Conservation (phyloP, 306 rosid species). For the Benincasa hispida region DNA sequence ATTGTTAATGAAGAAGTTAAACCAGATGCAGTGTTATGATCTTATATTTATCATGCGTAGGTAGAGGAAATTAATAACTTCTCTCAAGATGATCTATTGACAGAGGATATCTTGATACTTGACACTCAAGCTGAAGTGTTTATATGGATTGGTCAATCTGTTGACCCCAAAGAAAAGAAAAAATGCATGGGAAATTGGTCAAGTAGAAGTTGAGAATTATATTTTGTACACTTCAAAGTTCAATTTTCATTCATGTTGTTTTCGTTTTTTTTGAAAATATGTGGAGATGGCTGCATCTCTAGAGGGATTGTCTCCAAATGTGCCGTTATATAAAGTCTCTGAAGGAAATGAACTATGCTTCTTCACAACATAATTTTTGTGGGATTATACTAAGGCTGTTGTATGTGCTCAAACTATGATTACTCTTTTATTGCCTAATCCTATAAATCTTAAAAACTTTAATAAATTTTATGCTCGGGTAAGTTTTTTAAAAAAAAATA, state of each 20-base stretch:
- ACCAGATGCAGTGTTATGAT: too few relatives aligned
- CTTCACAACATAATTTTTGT: too few relatives aligned
- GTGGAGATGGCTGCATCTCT: conserved; percentile 71
- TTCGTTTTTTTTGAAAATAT: conserved; percentile 48
- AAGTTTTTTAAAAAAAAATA: too few relatives aligned
- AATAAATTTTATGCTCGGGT: not conserved
- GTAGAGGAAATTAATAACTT: too few relatives aligned
- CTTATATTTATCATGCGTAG: too few relatives aligned
- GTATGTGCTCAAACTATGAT: too few relatives aligned
- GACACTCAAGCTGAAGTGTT: conserved; percentile 94
- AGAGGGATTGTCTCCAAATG: conserved; percentile 68
- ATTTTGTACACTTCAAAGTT: conserved; percentile 7
- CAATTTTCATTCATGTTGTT: not conserved
- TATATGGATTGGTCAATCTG: conserved; percentile 90
- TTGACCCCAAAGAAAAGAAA: conserved; percentile 81
- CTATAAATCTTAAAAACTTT: not conserved
- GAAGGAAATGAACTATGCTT: too few relatives aligned
- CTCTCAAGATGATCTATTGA: too few relatives aligned
- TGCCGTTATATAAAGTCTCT: too few relatives aligned
- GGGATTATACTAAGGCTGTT: too few relatives aligned
- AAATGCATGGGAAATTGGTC: conserved; percentile 66
- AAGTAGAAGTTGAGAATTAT: conserved; percentile 32
- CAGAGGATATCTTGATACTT: too few relatives aligned
- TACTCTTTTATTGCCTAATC: conserved; percentile 8
- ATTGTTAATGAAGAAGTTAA: too few relatives aligned